These are phyloP conservation scores for Nakataea oryzae DNA, from an alignment of 2,329 filamentous ascomycete species.

Conservation along the genomic window DNA sequence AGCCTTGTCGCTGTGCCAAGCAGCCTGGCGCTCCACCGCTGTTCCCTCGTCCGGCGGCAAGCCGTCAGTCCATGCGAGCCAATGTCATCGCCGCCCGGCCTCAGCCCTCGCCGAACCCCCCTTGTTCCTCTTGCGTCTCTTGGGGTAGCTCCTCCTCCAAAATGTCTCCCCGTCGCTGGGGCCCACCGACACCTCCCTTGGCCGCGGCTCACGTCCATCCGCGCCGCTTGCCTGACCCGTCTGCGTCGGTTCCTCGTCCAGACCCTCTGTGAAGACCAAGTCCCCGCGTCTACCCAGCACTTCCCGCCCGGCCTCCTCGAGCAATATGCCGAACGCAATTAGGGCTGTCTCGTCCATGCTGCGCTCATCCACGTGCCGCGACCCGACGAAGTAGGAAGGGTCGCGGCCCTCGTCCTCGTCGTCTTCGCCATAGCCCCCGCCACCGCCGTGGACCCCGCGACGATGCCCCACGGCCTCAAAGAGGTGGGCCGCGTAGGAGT, in stretches of 20 bases:
- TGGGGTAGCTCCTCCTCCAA: conserved; percentile 14
- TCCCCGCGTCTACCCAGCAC: conserved; percentile 55
- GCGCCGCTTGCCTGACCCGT: not conserved
- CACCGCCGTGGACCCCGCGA: not conserved
- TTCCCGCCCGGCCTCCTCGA: conserved; percentile 59
- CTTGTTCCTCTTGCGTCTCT: conserved; percentile 18
- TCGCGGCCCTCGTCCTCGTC: not conserved
- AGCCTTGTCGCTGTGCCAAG: not conserved
- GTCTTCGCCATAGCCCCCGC: not conserved
- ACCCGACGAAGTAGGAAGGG: conserved; percentile 8
- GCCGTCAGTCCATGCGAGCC: too few relatives aligned
- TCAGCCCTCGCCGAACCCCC: not conserved
- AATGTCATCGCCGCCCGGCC: too few relatives aligned
- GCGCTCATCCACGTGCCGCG: conserved; percentile 32
- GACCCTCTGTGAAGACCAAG: conserved; percentile 58
- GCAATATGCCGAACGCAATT: conserved; percentile 61
- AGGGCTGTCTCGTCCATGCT: conserved; percentile 74
- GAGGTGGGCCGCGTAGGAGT: conserved; percentile 57
- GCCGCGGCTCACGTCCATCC: not conserved
- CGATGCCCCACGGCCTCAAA: conserved; percentile 30
- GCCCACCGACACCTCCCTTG: conserved; percentile 2
- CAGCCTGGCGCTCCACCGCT: not conserved
- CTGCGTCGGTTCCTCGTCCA: conserved; percentile 12
- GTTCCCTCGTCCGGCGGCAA: too few relatives aligned
- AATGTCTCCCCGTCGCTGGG: conserved; percentile 9